Percentiles rank a stretch among this genome's conserved stretches.
phyloP scores from a whole-genome alignment of 1,139 yeast genomes.

The Saccharomycopsis hybrid region DNA sequence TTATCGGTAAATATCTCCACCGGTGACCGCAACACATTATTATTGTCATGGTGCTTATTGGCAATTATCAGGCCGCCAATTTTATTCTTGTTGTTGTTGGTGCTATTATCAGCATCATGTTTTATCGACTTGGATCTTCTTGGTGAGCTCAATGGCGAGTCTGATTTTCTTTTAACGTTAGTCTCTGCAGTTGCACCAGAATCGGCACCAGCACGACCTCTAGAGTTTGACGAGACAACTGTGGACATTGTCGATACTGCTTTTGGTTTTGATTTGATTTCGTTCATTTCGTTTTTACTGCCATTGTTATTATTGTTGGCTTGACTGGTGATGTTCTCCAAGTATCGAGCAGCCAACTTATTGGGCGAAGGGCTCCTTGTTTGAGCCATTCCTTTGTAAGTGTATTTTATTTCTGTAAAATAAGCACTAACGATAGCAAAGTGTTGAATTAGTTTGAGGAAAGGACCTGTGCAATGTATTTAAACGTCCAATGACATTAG shows the following conservation, averaged over 20 bases:
- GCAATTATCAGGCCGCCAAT: too few species aligned
- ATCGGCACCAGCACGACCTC: not conserved
- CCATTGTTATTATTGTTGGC: slow-evolving; percentile 1
- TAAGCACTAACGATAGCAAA: not conserved
- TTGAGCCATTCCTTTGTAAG: not conserved
- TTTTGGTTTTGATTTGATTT: not conserved
- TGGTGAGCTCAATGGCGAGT: slow-evolving; percentile 14
- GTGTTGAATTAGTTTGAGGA: not conserved
- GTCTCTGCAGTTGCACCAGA: not conserved
- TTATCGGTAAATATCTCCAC: slow-evolving; percentile 5
- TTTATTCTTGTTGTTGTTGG: not conserved
- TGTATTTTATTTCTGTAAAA: not conserved
- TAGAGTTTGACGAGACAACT: too few species aligned
- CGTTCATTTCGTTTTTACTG: not conserved
- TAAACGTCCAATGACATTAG: too few species aligned
- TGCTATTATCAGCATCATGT: not conserved
- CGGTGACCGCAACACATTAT: slow-evolving; percentile 1
- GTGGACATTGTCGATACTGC: too few species aligned
- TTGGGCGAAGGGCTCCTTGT: slow-evolving; percentile 9
- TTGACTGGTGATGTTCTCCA: slow-evolving; percentile 17
- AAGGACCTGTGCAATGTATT: too few species aligned
- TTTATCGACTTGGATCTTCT: slow-evolving; percentile 2
- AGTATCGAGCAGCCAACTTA: slow-evolving; percentile 15
- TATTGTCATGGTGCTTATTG: not conserved
- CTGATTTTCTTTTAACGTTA: slow-evolving; percentile 5